Base-by-base conservation (phyloP, 2,329 filamentous ascomycete species). In the Calonectria naviculata region DNA sequence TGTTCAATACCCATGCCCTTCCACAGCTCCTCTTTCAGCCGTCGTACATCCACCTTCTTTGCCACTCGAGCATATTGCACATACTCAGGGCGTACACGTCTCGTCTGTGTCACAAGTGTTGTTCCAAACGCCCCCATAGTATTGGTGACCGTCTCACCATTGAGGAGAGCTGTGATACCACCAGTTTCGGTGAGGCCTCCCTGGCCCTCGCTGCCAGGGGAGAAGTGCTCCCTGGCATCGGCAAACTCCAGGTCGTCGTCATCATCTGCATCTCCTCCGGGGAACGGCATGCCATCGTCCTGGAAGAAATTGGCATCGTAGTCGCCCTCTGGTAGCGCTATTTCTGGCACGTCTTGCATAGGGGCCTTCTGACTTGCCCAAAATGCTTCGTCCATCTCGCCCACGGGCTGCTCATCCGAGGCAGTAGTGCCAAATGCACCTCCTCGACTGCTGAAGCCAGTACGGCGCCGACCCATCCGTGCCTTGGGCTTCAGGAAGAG, bases 221-320 rank as follows among this genome's bases (percentile, higher is more conserved):
- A 93, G 81, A 96, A 93, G 77, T 94, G 91, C 76, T 97, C 94
- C 54, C 92, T 87, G 34, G 94, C 94, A 81, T 97, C 94, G 5
- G 93, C 93, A 82, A 97, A 97, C 78, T 93, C 92, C 71, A 89
- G 79, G 64, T 93, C 92, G 58, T 93, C 92, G 65, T 94, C 93
- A 31, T 88, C 87, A 21, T 89, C 87, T 26, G 87, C 83, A 56
- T 87, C 86, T 5, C 87, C 91, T 13, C 90, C 92, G 2, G 90
- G 86, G 77, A 94, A 89, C 2, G 92, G 92, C 74, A 95, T 85
- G 2, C 89, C 93, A 76, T 96, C 94, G 79, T 98, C 97, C 78
- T 97, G 93, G 86, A 98, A 99, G 89, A 98, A 99, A 83, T 98
- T 94, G 70, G 97, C 96, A 81, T 98, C 95, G 83, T 98, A 99